These are phyloP conservation scores for Fusarium pseudocircinatum DNA, from an alignment of 2,329 filamentous ascomycete genomes.

Conservation along the genomic window DNA sequence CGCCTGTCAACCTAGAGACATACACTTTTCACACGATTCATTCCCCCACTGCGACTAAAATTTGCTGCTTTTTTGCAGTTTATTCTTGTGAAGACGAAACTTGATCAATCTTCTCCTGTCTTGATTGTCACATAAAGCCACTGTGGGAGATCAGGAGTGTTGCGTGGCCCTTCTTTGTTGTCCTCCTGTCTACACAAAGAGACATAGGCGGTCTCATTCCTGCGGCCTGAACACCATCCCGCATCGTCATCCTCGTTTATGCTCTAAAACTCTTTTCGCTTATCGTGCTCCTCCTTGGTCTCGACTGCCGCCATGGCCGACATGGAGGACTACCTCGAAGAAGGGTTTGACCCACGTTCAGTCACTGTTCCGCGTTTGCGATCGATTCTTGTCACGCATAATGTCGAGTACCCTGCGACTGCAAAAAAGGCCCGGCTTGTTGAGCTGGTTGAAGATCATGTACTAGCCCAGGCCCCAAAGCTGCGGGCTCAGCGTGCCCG, in stretches of 20 bases:
- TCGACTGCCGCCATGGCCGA: slow-evolving; percentile 63
- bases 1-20: slow-evolving; percentile 30
- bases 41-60: slow-evolving; percentile 30
- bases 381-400: slow-evolving; percentile 90
- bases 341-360: slow-evolving; percentile 83
- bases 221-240: slow-evolving; percentile 30
- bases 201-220: slow-evolving; percentile 16
- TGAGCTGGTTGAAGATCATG: slow-evolving; percentile 80
- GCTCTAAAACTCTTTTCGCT: slow-evolving; percentile 4
- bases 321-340: slow-evolving; percentile 84
- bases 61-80: slow-evolving; percentile 5
- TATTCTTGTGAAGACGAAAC: not conserved
- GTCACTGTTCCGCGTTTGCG: slow-evolving; percentile 90
- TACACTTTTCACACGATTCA: slow-evolving; percentile 29
- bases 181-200: not conserved
- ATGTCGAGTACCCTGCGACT: slow-evolving; percentile 83
- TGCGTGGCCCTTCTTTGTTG: slow-evolving; percentile 29
- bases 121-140: not conserved
- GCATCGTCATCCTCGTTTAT: slow-evolving; percentile 18
- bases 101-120: slow-evolving; percentile 1
- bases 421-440: slow-evolving; percentile 93
- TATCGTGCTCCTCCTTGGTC: slow-evolving; percentile 15
- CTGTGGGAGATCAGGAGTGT: not conserved
- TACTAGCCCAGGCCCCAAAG: slow-evolving; percentile 81
- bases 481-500: slow-evolving; percentile 78